Conservation (phyloP, 495 filamentous ascomycete species). For the Bacidia rubella region DNA sequence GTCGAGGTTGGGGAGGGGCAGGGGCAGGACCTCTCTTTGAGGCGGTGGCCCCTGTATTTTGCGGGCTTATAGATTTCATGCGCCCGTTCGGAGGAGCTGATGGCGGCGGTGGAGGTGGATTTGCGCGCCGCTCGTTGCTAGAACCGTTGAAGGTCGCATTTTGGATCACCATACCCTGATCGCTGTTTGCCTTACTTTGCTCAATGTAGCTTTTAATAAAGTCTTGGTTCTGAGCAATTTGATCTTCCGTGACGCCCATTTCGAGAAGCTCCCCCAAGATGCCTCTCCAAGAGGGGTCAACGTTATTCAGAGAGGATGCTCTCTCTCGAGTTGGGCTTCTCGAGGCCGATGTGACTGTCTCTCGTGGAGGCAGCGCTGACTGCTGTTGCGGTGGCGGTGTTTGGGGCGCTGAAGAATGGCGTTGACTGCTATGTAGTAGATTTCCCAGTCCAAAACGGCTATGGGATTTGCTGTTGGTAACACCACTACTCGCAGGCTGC, state of each 20-base stretch:
- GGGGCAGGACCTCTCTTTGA: slow-evolving; percentile 62
- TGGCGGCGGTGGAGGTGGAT: slow-evolving; percentile 44
- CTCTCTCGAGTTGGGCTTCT: slow-evolving; percentile 24
- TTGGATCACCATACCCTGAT: slow-evolving; percentile 17
- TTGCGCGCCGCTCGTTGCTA: slow-evolving; percentile 30
- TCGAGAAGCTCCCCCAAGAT: slow-evolving; percentile 66
- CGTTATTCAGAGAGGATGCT: slow-evolving; percentile 60
- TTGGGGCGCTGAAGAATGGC: slow-evolving; percentile 46
- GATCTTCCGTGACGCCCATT: slow-evolving; percentile 87
- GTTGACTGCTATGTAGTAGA: slow-evolving; percentile 51
- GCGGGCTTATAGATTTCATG: slow-evolving; percentile 45
- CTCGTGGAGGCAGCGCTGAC: slow-evolving; percentile 22
- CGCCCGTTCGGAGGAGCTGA: slow-evolving; percentile 36
- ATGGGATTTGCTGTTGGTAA: slow-evolving; percentile 31
- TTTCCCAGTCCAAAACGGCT: slow-evolving; percentile 47
- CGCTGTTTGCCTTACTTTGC: slow-evolving; percentile 52
- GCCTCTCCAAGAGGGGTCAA: slow-evolving; percentile 73
- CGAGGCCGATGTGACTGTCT: slow-evolving; percentile 15
- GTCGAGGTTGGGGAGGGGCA: slow-evolving; percentile 71
- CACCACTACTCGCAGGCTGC: slow-evolving; percentile 30
- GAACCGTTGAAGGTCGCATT: slow-evolving; percentile 15
- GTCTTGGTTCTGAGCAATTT: slow-evolving; percentile 82
- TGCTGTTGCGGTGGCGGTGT: slow-evolving; percentile 32
- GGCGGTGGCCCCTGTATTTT: slow-evolving; percentile 49
- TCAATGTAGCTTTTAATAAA: slow-evolving; percentile 89